Conservation (phyloP, 2,329 filamentous ascomycete species). For the Tolypocladium ophioglossoides region DNA sequence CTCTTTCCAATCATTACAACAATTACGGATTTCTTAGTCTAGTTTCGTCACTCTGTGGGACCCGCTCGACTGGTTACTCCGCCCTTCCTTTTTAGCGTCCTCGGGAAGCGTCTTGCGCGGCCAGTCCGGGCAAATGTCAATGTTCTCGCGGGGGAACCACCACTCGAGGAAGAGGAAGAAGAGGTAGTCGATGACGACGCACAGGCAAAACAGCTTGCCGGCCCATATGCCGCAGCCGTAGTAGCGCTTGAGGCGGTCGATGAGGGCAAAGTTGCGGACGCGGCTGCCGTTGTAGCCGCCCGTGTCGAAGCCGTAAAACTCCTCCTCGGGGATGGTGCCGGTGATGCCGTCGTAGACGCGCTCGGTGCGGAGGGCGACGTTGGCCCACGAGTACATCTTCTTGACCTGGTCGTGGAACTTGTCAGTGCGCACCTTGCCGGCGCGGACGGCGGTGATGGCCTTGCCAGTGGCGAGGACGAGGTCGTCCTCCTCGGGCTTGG, state of each 20-base stretch:
- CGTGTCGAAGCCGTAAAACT: conserved; percentile 77
- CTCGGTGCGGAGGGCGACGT: conserved; percentile 88
- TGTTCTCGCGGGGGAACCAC: conserved; percentile 71
- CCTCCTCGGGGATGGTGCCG: conserved; percentile 71
- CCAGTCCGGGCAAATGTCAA: conserved; percentile 88
- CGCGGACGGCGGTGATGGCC: conserved; percentile 77
- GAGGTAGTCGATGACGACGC: conserved; percentile 87
- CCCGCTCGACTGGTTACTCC: conserved; percentile 22
- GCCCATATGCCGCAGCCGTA: conserved; percentile 98
- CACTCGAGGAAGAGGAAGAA: conserved; percentile 83
- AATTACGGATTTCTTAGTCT: conserved; percentile 4
- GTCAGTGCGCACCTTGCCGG: conserved; percentile 81
- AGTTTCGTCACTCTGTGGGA: conserved; percentile 17
- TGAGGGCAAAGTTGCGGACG: conserved; percentile 80
- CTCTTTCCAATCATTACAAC: not conserved
- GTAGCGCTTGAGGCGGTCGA: conserved; percentile 90
- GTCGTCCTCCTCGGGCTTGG: conserved; percentile 93
- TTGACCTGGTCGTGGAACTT: conserved; percentile 94
- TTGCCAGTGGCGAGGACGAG: conserved; percentile 80
- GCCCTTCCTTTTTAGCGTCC: conserved; percentile 18
- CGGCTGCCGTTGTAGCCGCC: conserved; percentile 59
- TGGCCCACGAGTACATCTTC: conserved; percentile 98
- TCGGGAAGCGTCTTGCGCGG: conserved; percentile 55
- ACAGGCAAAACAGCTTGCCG: conserved; percentile 92
- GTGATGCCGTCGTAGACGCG: conserved; percentile 91